phyloP scores from a whole-genome alignment of 106 monocot species.

The Dendrobium huoshanense region DNA sequence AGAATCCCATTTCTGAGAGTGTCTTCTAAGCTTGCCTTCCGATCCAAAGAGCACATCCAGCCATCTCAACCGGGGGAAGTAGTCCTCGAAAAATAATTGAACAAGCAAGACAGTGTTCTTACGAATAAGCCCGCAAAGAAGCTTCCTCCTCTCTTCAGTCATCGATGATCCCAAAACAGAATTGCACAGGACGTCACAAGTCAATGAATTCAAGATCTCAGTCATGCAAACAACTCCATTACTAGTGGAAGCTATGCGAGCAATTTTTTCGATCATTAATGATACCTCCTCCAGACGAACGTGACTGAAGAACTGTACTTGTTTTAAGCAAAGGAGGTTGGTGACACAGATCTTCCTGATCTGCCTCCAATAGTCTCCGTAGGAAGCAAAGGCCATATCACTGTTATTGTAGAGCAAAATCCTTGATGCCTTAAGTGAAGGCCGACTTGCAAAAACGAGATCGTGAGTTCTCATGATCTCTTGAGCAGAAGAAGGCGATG shows the following conservation, averaged over 20 bases:
- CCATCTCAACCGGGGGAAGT: background rate
- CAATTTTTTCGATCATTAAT: background rate
- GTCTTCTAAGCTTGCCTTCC: background rate
- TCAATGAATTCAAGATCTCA: background rate
- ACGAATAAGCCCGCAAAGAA: background rate
- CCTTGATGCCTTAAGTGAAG: background rate
- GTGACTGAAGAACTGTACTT: background rate
- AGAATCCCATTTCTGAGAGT: background rate
- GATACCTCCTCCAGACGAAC: background rate
- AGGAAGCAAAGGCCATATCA: background rate
- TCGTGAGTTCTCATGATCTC: constrained; percentile 12
- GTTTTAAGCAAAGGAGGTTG: background rate
- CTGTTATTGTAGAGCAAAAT: background rate
- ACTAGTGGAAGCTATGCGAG: background rate
- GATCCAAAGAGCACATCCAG: background rate
- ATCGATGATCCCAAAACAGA: background rate
- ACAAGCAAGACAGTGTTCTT: too few relatives aligned
- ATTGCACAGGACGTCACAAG: background rate
- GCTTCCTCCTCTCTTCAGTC: background rate
- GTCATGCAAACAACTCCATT: background rate
- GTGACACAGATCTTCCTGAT: background rate
- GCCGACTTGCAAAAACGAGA: background rate
- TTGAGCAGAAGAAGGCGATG: constrained; percentile 3
- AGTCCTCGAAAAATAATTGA: background rate
- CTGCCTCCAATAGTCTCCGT: constrained; percentile 3